Percentiles rank a stretch among this genome's conserved stretches.
phyloP scores from a whole-genome alignment of 2,329 filamentous ascomycete species.

The Aureobasidium sp. region DNA sequence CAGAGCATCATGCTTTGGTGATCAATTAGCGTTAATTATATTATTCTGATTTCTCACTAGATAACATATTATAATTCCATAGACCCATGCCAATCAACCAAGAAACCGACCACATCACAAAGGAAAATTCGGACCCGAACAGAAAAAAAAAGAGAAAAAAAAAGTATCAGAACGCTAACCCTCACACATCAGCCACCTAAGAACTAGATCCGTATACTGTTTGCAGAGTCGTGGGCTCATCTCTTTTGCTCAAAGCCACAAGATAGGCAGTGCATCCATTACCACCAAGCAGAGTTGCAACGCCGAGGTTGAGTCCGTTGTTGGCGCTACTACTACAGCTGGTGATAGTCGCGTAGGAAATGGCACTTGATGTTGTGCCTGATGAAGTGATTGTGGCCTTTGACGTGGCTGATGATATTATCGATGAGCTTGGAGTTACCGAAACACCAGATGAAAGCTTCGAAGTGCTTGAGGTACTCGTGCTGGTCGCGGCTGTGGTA shows the following conservation, averaged over 20 bases:
- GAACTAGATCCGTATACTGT: background rate
- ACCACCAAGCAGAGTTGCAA: background rate
- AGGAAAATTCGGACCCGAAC: background rate
- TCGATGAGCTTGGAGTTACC: background rate
- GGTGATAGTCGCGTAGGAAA: background rate
- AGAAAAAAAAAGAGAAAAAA: too few species aligned
- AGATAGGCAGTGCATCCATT: background rate
- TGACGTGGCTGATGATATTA: background rate
- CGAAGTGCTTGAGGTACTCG: background rate
- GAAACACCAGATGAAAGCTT: background rate
- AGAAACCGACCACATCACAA: background rate
- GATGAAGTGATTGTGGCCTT: background rate
- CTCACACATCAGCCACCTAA: background rate
- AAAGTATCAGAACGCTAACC: background rate
- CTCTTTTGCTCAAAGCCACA: background rate
- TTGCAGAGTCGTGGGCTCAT: background rate
- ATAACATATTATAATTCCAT: too few species aligned
- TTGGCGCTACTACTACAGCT: background rate
- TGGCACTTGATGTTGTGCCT: background rate
- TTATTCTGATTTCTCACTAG: too few species aligned
- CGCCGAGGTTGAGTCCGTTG: background rate
- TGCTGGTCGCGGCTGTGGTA: background rate
- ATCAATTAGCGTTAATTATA: too few species aligned
- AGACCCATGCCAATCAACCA: too few species aligned
- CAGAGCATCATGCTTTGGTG: too few species aligned